Evolutionary conservation across 371 early-diverging fungal species (phyloP), one percentile per base, ranked within the genome.

Genomic region (Cokeromyces recurvatus): DNA sequence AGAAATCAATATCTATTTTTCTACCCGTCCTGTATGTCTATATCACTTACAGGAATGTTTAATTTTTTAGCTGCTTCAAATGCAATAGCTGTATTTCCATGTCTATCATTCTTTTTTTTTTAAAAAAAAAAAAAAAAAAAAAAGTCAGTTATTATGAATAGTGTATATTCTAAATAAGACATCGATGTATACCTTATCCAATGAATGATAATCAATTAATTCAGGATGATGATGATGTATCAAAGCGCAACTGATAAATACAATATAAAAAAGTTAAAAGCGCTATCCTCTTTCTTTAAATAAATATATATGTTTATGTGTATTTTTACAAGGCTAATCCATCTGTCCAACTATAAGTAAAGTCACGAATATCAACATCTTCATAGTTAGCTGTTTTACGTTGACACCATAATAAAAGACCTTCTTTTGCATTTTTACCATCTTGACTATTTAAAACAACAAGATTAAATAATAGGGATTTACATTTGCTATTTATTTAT

Each of bases 171-270:
- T n/a, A 7, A 5, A 27, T 31, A 1, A 15, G 7, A 36, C 38
- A 23, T 10, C 3, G 10, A 23, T 11, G 27, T 19, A 21, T 54
- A 66, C 73, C 63, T 90, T 91, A 62, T 92, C 86, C 46, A 97
- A 70, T 0, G 77, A 61, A 43, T 90, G 63, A 69, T 83, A 97
- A 59, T 99, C 89, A n/a, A 97, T 58, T 17, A 95, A 74, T 44
- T 97, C 97, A 0, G 98, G 97, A 27, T 92, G 91, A 66, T 97
- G 97, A 35, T 91, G 87, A 71, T 99, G 96, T 51, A 99, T 96
- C 41, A 99, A 77, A 3, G 91, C 97, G 66, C 95, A 96, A 49
- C 86, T 84, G 53, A 14, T 20, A 21, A 15, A 15, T 11, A 53
- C 29, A 29, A n/a, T n/a, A n/a, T n/a, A n/a, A n/a, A n/a, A n/a